These are phyloP conservation scores for Parascedosporium putredinis DNA, from an alignment of 2,329 filamentous ascomycete species.

Conservation along the genomic window DNA sequence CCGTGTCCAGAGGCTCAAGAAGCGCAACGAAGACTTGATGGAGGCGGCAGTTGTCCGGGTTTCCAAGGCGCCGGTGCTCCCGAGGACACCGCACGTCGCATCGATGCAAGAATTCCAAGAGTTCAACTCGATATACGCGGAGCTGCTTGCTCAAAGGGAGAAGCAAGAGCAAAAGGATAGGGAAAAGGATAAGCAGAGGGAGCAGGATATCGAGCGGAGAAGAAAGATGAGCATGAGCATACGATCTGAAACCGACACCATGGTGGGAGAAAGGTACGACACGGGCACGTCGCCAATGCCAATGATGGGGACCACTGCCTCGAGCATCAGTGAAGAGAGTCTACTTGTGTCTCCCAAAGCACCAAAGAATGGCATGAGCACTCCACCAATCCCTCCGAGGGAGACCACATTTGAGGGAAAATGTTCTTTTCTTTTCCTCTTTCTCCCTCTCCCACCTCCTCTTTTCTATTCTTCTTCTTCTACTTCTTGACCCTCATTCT, in stretches of 20 bases:
- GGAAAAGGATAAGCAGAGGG: neutral
- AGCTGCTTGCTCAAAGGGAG: neutral
- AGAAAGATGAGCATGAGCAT: neutral
- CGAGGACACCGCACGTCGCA: conserved; percentile 2
- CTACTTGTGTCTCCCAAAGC: neutral
- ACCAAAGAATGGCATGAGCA: neutral
- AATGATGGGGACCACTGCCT: neutral
- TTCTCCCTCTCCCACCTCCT: no score
- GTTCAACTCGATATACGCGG: conserved; percentile 1
- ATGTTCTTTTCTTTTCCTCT: no score
- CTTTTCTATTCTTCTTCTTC: no score
- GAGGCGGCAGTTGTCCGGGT: neutral
- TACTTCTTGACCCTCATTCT: no score
- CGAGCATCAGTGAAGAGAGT: neutral
- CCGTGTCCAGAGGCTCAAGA: conserved; percentile 14
- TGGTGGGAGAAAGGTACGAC: neutral
- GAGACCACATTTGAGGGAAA: no score
- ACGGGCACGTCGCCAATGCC: neutral
- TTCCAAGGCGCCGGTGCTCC: conserved; percentile 4
- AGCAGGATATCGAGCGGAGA: conserved; percentile 1
- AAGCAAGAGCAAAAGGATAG: neutral
- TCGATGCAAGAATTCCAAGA: conserved; percentile 2
- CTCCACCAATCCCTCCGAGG: conserved; percentile 2
- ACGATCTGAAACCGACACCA: neutral
- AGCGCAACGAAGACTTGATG: conserved; percentile 5